Base-by-base conservation (phyloP, 2,329 filamentous ascomycete genomes). In the Alternaria dauci region DNA sequence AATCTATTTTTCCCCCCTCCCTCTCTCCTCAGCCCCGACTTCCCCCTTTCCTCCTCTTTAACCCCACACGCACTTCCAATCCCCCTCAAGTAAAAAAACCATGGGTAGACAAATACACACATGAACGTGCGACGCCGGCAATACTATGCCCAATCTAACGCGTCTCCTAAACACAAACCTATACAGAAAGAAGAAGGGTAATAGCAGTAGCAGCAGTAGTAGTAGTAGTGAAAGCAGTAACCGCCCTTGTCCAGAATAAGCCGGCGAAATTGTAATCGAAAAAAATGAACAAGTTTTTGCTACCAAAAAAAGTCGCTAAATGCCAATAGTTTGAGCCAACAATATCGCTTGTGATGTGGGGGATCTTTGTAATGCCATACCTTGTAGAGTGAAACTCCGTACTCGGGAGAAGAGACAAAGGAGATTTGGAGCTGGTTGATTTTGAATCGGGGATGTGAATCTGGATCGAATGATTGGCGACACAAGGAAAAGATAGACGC, bases 271-370 rank as follows among this genome's bases (percentile, higher is more conserved):
- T 23, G 18, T 36, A 47, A 30, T 39, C 11, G 26, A 38, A 38
- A 38, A n/a, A 16, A 38, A 38, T 4, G 14, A 38, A n/a, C 5
- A 23, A 23, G 20, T 23, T 23, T 38, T 42, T 42, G 39, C 20
- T 25, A 12, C 39, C 30, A 36, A 55, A 53, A 39, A 42, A 2
- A 8, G 16, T 16, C 52, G 52, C 52, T 55, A 55, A 52, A 58
- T 46, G 52, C 43, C 38, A 63, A 50, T 44, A 50, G 34, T 46
- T 28, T 58, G 42, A 58, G 54, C 34, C 30, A 44, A 58, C 26
- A 41, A 20, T 46, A 42, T 55, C n/a, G 43, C 46, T 57, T 18
- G 36, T 53, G 30, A 26, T 52, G 36, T 53, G 30, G 20, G 47
- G 36, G n/a, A 28, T 44, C 30, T 28, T 55, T 52, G 44, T 57